Evolutionary conservation across 1,139 yeast species (phyloP).

Genomic region (Yamadazyma atmosphaerica): DNA sequence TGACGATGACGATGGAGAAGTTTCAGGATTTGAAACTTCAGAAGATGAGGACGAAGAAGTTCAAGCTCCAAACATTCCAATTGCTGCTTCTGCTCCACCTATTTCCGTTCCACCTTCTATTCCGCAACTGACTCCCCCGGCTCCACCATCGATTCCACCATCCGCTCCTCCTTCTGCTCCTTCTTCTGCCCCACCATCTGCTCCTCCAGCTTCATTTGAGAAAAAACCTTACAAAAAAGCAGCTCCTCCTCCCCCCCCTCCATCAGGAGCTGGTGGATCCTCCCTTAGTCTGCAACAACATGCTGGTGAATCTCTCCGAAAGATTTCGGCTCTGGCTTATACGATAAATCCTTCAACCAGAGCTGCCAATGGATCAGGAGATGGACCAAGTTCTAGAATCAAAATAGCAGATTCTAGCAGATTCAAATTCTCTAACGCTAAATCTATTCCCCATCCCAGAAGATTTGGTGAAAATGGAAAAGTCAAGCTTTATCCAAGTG

Average conservation of each 20-base stretch:
- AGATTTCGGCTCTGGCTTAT: slow-evolving; percentile 58
- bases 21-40: slow-evolving; percentile 11
- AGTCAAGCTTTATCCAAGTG: slow-evolving; percentile 86
- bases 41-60: slow-evolving; percentile 11
- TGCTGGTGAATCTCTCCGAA: slow-evolving; percentile 52
- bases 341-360: slow-evolving; percentile 39
- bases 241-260: slow-evolving; percentile 23
- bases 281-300: slow-evolving; percentile 44
- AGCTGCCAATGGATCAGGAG: slow-evolving; percentile 15
- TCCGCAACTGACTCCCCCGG: slow-evolving; percentile 1
- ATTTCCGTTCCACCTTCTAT: slow-evolving; percentile 4
- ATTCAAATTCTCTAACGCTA: slow-evolving; percentile 68
- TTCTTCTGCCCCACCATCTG: slow-evolving; percentile 6
- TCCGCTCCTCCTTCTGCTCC: slow-evolving; percentile 7
- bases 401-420: slow-evolving; percentile 64
- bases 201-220: slow-evolving; percentile 10
- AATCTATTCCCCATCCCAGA: slow-evolving; percentile 82
- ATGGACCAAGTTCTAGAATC: slow-evolving; percentile 24
- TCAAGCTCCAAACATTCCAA: neutral
- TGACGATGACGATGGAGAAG: slow-evolving; percentile 8
- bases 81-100: slow-evolving; percentile 12
- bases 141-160: slow-evolving; percentile 15
- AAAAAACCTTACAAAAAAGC: slow-evolving; percentile 18
- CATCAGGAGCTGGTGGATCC: slow-evolving; percentile 5
- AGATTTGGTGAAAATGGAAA: slow-evolving; percentile 54